Percentiles rank a stretch among this genome's conserved stretches.
Conservation (phyloP, 768 basidiomycete genomes). For the Kwoniella heveanensis region DNA sequence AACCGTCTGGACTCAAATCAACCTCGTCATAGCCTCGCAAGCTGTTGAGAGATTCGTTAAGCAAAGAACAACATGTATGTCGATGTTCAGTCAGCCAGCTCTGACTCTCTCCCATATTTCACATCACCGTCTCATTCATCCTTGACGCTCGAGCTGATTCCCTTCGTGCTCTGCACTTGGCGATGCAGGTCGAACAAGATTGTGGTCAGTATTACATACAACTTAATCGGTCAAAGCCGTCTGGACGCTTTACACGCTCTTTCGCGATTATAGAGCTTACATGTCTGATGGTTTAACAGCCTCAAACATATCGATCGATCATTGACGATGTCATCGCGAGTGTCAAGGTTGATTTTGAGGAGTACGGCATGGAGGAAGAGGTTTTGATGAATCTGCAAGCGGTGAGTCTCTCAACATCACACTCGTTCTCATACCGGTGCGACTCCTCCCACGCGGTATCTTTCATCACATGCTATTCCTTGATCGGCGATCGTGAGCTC, state of each 20-base stretch:
- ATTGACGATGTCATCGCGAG: constrained; percentile 92
- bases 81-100: too few species aligned
- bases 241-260: background rate
- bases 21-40: too few species aligned
- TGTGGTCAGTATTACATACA: constrained; percentile 67
- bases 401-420: constrained; percentile 62
- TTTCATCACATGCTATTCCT: too few species aligned
- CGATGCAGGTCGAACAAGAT: constrained; percentile 99
- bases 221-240: background rate
- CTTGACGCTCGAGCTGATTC: too few species aligned
- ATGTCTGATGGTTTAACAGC: constrained; percentile 62
- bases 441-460: too few species aligned
- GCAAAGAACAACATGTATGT: background rate
- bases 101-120: too few species aligned
- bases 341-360: constrained; percentile 93
- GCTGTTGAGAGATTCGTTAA: too few species aligned
- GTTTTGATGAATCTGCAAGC: constrained; percentile 84
- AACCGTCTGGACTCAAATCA: too few species aligned
- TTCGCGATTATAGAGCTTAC: background rate
- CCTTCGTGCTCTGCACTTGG: too few species aligned
- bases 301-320: constrained; percentile 83
- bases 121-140: too few species aligned
- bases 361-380: constrained; percentile 89
- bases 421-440: too few species aligned
- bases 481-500: too few species aligned